A percentile compares a stretch with the other conserved stretches of the same genome.
These are phyloP conservation scores for Beauveria brongniartii DNA, from an alignment of 2,329 filamentous ascomycete genomes.

Conservation along the genomic window DNA sequence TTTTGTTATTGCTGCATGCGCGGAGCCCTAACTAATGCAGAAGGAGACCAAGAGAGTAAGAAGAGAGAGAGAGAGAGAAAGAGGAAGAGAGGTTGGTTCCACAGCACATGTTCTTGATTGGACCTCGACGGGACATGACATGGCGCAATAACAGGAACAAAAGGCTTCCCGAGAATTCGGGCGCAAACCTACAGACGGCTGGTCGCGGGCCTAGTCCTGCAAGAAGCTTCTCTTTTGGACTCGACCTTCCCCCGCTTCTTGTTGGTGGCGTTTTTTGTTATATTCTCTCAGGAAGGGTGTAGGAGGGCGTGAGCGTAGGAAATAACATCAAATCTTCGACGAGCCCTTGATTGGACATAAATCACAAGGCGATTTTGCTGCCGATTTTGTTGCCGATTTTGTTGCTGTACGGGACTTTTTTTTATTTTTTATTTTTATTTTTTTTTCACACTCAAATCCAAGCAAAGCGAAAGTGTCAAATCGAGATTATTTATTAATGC, in stretches of 20 bases:
- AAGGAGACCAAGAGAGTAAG: not conserved
- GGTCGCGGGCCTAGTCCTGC: not conserved
- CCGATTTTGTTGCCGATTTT: too few species aligned
- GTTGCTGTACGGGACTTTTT: too few species aligned
- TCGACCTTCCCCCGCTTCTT: not conserved
- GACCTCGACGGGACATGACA: not conserved
- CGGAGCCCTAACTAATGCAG: not conserved
- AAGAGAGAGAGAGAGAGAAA: too few species aligned
- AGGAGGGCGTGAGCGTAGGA: not conserved
- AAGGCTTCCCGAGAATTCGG: not conserved
- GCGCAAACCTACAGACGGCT: not conserved
- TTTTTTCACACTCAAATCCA: too few species aligned
- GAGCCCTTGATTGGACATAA: too few species aligned
- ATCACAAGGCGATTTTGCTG: too few species aligned
- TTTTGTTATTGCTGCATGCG: not conserved
- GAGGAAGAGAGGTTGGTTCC: not conserved
- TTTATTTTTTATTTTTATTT: too few species aligned
- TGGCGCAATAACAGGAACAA: not conserved
- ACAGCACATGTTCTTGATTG: not conserved
- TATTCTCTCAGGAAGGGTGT: not conserved
- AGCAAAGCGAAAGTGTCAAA: not conserved
- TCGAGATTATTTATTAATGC: not conserved
- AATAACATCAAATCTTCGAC: not conserved
- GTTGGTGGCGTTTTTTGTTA: not conserved
- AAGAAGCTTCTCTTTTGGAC: not conserved